Evolutionary conservation across 768 basidiomycete species (phyloP), one percentile per base, ranked within the genome.

Genomic region (Lactarius hatsudake): DNA sequence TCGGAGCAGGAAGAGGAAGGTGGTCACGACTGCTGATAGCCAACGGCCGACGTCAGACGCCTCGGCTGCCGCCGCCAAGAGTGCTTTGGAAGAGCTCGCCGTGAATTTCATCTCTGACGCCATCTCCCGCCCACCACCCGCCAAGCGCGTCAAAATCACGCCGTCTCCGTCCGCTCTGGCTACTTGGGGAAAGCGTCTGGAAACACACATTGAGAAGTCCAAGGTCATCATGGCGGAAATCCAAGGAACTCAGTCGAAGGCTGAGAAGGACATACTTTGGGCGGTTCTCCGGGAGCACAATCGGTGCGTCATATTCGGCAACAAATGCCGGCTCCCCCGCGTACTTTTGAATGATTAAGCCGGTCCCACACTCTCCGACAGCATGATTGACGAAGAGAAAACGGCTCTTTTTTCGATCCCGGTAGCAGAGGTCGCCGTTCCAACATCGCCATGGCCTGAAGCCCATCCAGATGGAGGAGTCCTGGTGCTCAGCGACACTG

Each of bases 211-310:
- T 58, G 72, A 80, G 42, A 80, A 82, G 68, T 84, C 78, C 69
- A 84, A 83, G 75, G 56, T 71, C 34, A 73, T 86, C 57, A 86
- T 86, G 82, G 76, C 73, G 7, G 76, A 78, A 69, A 74, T 86
- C 20, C 66, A 75, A 15, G 71, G 68, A 58, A 80, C 83, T 30
- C 75, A 70, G 63, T 80, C 77, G 12, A 85, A 82, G 76, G 75
- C 77, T 62, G 84, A 84, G 74, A 84, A 78, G 66, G 81, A 84
- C n/a, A 70, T 60, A 15, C 77, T 86, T 9, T 61, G 82, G 70
- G 73, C 68, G 7, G 68, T 78, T 28, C 79, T 86, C 77, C 79
- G 81, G 59, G 81, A 84, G 73, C 79, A 79, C 70, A 80, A 76
- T 70, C 79, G 84, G 85, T 86, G 79, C 77, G 85, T 84, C 7